Evolutionary conservation across 164 flowering plant genomes (phyloP).

Genomic region (Platanus orientalis): DNA sequence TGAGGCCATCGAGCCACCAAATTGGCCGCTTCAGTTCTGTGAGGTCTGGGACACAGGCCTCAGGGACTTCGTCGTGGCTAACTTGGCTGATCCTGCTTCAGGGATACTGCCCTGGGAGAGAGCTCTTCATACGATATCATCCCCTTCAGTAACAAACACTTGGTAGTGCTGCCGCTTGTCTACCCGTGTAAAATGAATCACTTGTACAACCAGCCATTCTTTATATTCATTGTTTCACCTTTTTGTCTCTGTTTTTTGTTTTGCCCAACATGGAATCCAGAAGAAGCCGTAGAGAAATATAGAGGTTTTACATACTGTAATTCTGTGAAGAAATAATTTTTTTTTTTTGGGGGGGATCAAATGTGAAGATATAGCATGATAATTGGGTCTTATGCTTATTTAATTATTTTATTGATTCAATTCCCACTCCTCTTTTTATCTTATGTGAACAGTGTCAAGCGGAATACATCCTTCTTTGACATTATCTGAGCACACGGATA

Average conservation of each 20-base stretch:
- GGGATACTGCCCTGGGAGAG: conserved; percentile 74
- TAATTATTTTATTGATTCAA: neutral
- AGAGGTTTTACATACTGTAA: conserved; percentile 21
- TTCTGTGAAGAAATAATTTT: too few species aligned
- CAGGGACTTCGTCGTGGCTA: conserved; percentile 61
- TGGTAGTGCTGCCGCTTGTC: conserved; percentile 4
- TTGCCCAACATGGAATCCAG: neutral
- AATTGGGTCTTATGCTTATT: conserved; percentile 6
- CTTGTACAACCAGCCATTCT: conserved; percentile 13
- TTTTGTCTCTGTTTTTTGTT: conserved; percentile 11
- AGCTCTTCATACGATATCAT: too few species aligned
- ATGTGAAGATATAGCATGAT: conserved; percentile 1
- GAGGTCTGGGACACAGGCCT: conserved; percentile 90
- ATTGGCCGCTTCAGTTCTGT: conserved; percentile 76
- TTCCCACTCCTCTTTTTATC: neutral
- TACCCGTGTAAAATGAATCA: conserved; percentile 24
- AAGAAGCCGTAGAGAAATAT: neutral
- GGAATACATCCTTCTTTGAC: too few species aligned
- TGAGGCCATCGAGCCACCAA: conserved; percentile 77
- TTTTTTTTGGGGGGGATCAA: too few species aligned
- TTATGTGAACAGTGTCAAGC: too few species aligned
- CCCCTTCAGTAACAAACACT: too few species aligned
- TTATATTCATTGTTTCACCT: conserved; percentile 13
- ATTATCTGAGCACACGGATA: too few species aligned
- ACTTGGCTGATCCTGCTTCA: conserved; percentile 48